phyloP scores from a whole-genome alignment of 257 asterid species.

The Penstemon newberryi region DNA sequence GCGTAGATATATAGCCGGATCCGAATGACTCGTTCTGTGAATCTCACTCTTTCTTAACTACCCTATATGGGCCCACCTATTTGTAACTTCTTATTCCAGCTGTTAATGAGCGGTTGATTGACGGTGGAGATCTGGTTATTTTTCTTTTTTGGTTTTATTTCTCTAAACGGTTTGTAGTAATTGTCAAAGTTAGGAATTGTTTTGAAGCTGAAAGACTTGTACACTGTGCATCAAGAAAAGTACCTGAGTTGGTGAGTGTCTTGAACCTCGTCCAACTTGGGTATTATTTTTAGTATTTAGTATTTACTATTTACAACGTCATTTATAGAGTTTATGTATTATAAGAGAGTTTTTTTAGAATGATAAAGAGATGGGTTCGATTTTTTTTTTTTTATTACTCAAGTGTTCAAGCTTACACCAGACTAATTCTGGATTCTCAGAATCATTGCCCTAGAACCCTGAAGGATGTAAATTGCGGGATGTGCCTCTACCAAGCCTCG shows the following conservation, averaged over 20 bases:
- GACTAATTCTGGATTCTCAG: too few relatives aligned
- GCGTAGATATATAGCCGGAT: constrained; percentile 31
- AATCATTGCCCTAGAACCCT: too few relatives aligned
- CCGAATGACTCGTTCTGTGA: constrained; percentile 27
- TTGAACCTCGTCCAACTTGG: background rate
- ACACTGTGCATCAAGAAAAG: constrained; percentile 24
- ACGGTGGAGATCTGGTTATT: constrained; percentile 22
- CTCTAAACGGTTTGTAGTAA: constrained; percentile 12
- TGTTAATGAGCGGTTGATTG: constrained; percentile 23
- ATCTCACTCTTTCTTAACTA: background rate
- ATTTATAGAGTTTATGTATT: too few relatives aligned
- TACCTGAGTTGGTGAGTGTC: constrained; percentile 33
- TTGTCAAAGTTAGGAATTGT: background rate
- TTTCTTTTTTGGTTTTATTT: background rate
- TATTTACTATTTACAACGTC: too few relatives aligned
- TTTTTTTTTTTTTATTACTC: too few relatives aligned
- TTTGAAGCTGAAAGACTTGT: constrained; percentile 7
- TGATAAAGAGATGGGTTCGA: too few relatives aligned
- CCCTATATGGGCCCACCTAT: constrained; percentile 28
- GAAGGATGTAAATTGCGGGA: too few relatives aligned
- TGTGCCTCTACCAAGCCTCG: too few relatives aligned
- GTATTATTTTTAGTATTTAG: too few relatives aligned
- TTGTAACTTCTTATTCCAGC: constrained; percentile 14
- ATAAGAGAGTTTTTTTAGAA: too few relatives aligned
- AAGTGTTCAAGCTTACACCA: too few relatives aligned